Conservation (phyloP, 345 rosid genomes). For the Brassica incana region DNA sequence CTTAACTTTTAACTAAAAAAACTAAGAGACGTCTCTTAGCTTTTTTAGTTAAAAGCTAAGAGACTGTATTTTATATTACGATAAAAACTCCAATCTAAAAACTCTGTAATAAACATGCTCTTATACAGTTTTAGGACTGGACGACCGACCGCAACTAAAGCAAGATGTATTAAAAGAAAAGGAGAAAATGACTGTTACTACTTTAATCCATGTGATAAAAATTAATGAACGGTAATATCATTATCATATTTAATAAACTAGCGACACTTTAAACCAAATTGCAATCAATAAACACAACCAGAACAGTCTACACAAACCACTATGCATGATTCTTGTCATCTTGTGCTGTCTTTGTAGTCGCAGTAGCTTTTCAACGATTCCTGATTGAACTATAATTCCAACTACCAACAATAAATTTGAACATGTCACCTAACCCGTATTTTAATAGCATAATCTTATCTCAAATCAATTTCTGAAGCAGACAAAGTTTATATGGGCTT, state of each 20-base stretch:
- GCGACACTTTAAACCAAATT: background rate
- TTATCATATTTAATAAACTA: background rate
- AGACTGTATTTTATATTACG: no score
- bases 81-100: no score
- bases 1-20: no score
- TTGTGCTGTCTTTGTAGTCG: background rate
- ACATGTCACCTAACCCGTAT: slow-evolving; percentile 9
- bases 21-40: no score
- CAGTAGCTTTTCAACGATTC: background rate
- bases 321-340: slow-evolving; percentile 3
- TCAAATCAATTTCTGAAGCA: background rate
- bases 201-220: background rate
- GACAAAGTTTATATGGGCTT: background rate
- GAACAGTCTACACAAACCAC: background rate
- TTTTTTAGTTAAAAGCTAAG: no score
- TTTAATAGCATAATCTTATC: background rate
- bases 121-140: background rate
- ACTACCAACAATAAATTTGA: background rate
- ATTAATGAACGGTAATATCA: background rate
- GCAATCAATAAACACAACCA: background rate
- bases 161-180: background rate
- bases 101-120: no score
- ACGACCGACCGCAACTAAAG: background rate
- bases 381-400: background rate
- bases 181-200: background rate